phyloP scores from a whole-genome alignment of 345 rosid genomes.

The Balakata baccata region DNA sequence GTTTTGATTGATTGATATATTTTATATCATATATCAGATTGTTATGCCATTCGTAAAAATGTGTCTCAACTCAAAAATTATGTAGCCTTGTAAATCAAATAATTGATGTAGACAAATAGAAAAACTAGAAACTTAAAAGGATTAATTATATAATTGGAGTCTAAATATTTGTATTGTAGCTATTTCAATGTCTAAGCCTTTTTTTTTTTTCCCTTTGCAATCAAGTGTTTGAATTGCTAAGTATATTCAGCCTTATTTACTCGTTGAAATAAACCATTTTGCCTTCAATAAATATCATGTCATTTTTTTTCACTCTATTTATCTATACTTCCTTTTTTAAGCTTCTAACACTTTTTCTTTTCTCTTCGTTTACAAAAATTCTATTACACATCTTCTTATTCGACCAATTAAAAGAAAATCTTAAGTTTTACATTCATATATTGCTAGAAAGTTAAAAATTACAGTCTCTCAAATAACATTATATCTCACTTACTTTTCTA shows the following conservation, averaged over 20 bases:
- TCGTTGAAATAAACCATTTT: not conserved
- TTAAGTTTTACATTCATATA: not conserved
- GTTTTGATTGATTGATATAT: too few species aligned
- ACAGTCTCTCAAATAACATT: not conserved
- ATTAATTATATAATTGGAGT: not conserved
- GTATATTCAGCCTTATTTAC: not conserved
- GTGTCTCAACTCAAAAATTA: too few species aligned
- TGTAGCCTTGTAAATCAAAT: not conserved
- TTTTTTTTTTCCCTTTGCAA: not conserved
- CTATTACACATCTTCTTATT: not conserved
- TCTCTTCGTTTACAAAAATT: not conserved
- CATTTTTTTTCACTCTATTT: not conserved
- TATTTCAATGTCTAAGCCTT: not conserved
- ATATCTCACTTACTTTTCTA: too few species aligned
- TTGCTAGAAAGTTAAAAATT: not conserved
- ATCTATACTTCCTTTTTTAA: not conserved
- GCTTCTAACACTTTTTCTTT: not conserved
- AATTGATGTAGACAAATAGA: not conserved
- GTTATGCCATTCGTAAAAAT: too few species aligned
- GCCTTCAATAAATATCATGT: too few species aligned
- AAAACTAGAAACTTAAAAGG: not conserved
- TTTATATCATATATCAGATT: too few species aligned
- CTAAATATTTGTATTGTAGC: too few species aligned
- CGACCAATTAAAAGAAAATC: not conserved
- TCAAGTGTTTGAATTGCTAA: not conserved